A percentile compares a stretch with the other conserved stretches of the same genome.
These are phyloP conservation scores for Panicum miliaceum DNA, from an alignment of 176 grass and related monocot species.

Conservation along the genomic window DNA sequence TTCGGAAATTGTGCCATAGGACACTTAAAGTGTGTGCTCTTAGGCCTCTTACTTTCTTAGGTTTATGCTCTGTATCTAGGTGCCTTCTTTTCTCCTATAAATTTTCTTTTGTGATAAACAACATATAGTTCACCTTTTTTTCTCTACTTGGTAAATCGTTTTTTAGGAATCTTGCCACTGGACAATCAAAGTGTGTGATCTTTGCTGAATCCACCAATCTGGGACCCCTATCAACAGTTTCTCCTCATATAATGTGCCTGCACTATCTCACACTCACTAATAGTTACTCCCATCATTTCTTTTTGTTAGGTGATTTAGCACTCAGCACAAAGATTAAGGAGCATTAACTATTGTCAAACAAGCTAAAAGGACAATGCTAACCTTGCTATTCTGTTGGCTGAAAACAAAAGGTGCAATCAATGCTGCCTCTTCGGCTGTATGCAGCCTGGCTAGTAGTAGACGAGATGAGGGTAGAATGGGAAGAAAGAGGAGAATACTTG, in stretches of 20 bases:
- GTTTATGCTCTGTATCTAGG: conserved; percentile 24
- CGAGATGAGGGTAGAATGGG: neutral
- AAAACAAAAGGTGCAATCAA: neutral
- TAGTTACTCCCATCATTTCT: neutral
- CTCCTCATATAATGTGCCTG: conserved; percentile 9
- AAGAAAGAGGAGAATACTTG: neutral
- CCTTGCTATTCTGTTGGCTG: neutral
- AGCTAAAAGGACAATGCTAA: neutral
- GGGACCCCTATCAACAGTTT: neutral
- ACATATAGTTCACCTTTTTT: neutral
- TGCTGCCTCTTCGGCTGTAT: neutral
- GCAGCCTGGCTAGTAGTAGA: neutral
- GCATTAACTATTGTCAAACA: neutral
- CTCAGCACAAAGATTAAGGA: neutral
- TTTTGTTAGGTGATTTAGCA: neutral
- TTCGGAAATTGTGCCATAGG: neutral
- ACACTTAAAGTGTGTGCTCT: neutral
- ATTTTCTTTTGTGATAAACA: neutral
- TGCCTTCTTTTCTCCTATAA: neutral
- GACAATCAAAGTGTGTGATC: neutral
- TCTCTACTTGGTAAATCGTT: neutral
- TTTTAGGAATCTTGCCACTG: neutral
- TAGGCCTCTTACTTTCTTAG: neutral
- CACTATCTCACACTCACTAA: neutral
- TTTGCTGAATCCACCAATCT: neutral